Percentiles rank a stretch among this genome's conserved stretches.
phyloP scores from a whole-genome alignment of 2,329 filamentous ascomycete species.

The Magnaporthiopsis rhizophila region DNA sequence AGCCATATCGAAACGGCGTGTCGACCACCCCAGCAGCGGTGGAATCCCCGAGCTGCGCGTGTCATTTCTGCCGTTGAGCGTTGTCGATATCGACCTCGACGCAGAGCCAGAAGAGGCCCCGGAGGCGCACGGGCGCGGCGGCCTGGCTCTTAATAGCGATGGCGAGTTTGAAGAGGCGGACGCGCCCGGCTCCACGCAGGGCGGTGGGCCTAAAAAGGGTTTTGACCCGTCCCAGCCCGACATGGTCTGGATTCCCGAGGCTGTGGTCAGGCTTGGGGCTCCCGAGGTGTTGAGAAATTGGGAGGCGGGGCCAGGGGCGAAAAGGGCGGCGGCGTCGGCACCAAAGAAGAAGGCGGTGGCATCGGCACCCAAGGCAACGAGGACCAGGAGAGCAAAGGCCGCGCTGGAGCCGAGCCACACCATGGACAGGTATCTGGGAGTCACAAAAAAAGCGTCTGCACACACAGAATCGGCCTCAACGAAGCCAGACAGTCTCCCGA shows the following conservation, averaged over 20 bases:
- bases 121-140: constrained; percentile 36
- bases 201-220: constrained; percentile 23
- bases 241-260: constrained; percentile 61
- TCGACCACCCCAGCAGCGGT: constrained; percentile 63
- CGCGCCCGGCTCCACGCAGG: constrained; percentile 14
- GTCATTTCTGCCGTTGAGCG: constrained; percentile 64
- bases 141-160: constrained; percentile 56
- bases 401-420: constrained; percentile 19
- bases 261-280: constrained; percentile 54
- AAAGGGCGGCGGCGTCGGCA: constrained; percentile 12
- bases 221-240: constrained; percentile 62
- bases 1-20: constrained; percentile 58
- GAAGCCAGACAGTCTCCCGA: background rate
- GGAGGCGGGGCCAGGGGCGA: constrained; percentile 35
- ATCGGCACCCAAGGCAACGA: constrained; percentile 6
- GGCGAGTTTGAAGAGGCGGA: constrained; percentile 47
- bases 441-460: constrained; percentile 24
- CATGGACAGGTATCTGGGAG: constrained; percentile 29
- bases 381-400: constrained; percentile 6
- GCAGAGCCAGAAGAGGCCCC: constrained; percentile 56
- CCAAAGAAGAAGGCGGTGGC: constrained; percentile 14
- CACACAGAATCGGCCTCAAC: background rate
- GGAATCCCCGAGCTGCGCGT: constrained; percentile 69
- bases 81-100: constrained; percentile 71
- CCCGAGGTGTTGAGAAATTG: constrained; percentile 59